Evolutionary conservation across 208 protist species (phyloP), one percentile per base, ranked within the genome.

Genomic region (Wallacemonas sp.): DNA sequence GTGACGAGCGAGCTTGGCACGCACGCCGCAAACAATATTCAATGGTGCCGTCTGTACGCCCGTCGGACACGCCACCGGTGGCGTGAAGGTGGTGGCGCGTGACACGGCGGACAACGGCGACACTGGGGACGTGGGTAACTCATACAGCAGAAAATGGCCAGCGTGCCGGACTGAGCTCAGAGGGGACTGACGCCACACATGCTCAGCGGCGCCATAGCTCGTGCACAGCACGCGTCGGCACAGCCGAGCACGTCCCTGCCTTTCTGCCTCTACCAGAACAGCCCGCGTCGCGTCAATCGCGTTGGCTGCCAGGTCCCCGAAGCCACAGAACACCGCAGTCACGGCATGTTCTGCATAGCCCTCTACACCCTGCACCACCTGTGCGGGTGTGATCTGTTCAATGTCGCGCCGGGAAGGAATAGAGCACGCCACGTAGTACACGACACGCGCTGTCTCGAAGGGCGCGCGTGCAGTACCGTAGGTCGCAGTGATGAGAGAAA

Each of bases 311-410:
- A 57, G 52, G 10, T 74, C 67, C 19, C 75, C 78, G 36, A 91
- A 66, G 2, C 84, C 84, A 41, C 81, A 85, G 27, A 91, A 81
- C 10, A 91, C 59, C 13, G 78, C 34, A n/a, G 57, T 73, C 13
- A 76, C 72, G n/a, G 17, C 41, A 0, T 21, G 6, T 45, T 19
- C 21, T 64, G n/a, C 41, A 5, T 78, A 63, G 0, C 57, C 63
- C 58, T 73, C 53, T 10, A 91, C 27, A 4, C 75, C 21, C 3
- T 44, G 33, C n/a, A 70, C 32, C 21, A 80, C 10, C 27, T 76
- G n/a, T 4, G 53, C 8, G 5, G 22, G 33, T 22, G 53, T 32
- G 8, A 59, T 46, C 12, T 68, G 58, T 13, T 68, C 71, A 33
- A 76, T 59, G 19, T 53, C 45, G 6, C 45, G 45, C 22, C 45